Evolutionary conservation across 169 alveolate genomes (phyloP), one percentile per base, ranked within the genome.

Genomic region (Cryptosporidium sp.): DNA sequence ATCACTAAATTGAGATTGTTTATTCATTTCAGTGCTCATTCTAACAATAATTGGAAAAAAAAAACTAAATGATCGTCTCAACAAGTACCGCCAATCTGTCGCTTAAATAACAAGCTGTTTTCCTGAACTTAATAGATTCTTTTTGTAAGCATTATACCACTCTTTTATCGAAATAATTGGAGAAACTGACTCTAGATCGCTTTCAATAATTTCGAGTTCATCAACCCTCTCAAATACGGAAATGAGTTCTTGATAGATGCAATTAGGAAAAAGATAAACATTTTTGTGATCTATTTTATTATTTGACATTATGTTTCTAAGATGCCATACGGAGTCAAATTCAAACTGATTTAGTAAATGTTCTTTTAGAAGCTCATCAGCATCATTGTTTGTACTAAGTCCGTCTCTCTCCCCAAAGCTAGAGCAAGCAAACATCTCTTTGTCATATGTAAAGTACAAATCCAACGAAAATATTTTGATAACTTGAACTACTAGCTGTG

Each of bases 281-380:
- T 33, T 41, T 10, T 55, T 29, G 71, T 37, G 33, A 31, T 29
- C 86, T 18, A 73, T 58, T 39, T 55, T 37, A 23, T 23, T n/a
- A 35, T 55, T 73, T 55, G 86, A 55, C 89, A 62, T 59, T 58
- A 80, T 67, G 3, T 29, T 41, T 65, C 89, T 58, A 12, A 80
- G 59, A 18, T 80, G 89, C 89, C 89, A 80, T 18, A 62, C 70
- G 2, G 89, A 62, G 50, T 80, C 89, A 14, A 61, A 65, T 31
- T 80, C 89, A 45, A 41, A 65, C 16, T 80, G 89, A 31, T 65
- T 80, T 8, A 62, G 29, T n/a, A 80, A 65, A 58, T 80, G 75
- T 33, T 80, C 67, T 48, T 37, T 59, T 23, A 80, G 39, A 21
- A 65, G 41, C 35, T 80, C 75, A 16, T 80, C 89, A 23, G 35